Base-by-base conservation (phyloP, 177 flowering plant species). In the Vitis hybrid region DNA sequence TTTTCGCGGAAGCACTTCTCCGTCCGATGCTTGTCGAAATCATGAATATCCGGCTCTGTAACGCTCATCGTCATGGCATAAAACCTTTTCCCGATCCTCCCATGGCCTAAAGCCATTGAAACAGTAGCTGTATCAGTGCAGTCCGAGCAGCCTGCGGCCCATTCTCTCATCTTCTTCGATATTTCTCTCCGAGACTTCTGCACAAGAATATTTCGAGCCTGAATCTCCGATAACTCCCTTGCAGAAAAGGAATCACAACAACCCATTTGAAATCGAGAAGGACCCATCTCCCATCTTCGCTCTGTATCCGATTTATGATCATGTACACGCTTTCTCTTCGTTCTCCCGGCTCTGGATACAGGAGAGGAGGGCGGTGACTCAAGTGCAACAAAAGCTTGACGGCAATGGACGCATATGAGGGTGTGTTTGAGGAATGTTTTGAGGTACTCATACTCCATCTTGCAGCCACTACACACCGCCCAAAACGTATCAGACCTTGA, bases 11-110 rank as follows among this genome's bases (percentile, higher is more conserved):
- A 88, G 13, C 79, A 78, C 4, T 59, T 64, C 56, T 84, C 88
- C 1, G 77, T 59, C 3, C 91, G 79, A 57, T 83, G 83, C 49
- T 68, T 56, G 69, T 88, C 91, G 78, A 88, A 88, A 80, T 88
- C 82, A 73, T 84, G 82, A 61, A 88, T 86, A 52, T 86, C 87
- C 18, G 88, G 75, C 69, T 86, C 89, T 13, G 87, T 87, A 40
- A 88, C 91, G 52, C 40, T 73, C 85, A 84, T 88, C 11, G 81
- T 59, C 21, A 74, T 1, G 1, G 68, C 8, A 48, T 56, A 67
- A 64, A 51, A 57, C 40, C 69, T 65, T 68, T 62, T 54, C 69
- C 9, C 17, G 49, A 15, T 56, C 61, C n/a, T 62, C 54, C 57
- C 30, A 26, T 68, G 54, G 3, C 69, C 40, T 52, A 52, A 49